Base-by-base conservation (phyloP, 768 basidiomycete genomes). In the Boletus insuetus region DNA sequence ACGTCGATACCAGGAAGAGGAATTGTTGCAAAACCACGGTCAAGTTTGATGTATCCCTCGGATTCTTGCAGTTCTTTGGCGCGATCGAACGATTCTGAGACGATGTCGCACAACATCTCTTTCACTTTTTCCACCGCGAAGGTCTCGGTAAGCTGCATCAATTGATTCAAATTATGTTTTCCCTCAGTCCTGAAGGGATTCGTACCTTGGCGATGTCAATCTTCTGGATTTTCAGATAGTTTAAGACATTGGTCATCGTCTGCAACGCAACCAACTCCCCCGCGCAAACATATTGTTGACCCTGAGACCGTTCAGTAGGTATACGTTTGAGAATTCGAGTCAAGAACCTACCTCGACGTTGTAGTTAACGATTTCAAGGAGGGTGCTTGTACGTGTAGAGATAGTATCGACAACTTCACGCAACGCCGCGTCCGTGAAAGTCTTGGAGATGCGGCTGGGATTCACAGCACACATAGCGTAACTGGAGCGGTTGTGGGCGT, bases 401-500 rank as follows among this genome's bases (percentile, higher is more conserved):
- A 99, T 96, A 50, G 81, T 82, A 61, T 98, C 95, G 46, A 99
- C 96, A 46, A 99, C 94, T 73, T 98, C 97, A 37, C 96, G 85
- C n/a, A 99, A 81, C 7, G 95, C 96, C 1, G 87, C 85, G 55
- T 99, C 97, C 59, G 86, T 94, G 79, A 99, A 99, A 2, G 91
- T 87, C 70, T 87, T 88, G 34, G 93, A 92, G 58, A 99, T 91
- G 52, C 96, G 89, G 63, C 92, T 88, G 4, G 96, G 96, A 72
- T 99, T 98, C 63, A 97, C 91, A n/a, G 97, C 96, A 72, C 94
- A 95, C 97, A 99, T 98, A 10, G 94, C 95, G 64, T 98, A 99
- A 69, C 95, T 94, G 24, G 93, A 96, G 37, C 97, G 84, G 66
- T 95, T 95, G 54, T 90, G 78, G 2, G 87, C 79, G 68, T 99